Percentiles rank a stretch among this genome's conserved stretches.
Evolutionary conservation across 495 filamentous ascomycete species (phyloP).

Genomic region (Lasiosphaeria ovina): DNA sequence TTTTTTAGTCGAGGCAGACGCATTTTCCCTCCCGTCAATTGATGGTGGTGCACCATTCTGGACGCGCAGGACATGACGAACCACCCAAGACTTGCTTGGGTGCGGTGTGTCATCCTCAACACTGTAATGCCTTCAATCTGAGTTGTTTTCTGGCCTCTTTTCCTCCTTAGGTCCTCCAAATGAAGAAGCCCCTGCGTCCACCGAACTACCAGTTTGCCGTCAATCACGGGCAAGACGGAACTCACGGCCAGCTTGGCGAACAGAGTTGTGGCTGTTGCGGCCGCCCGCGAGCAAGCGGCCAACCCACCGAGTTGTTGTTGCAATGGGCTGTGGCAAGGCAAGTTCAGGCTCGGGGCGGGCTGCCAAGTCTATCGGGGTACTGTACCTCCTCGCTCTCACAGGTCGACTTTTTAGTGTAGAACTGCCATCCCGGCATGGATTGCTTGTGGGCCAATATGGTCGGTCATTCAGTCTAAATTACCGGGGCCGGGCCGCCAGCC

Average conservation of each 20-base stretch:
- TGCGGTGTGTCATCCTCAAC: constrained; percentile 4
- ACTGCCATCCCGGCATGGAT: too few species aligned
- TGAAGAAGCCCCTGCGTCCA: neutral
- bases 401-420: too few species aligned
- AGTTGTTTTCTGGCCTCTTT: neutral
- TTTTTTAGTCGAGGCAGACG: constrained; percentile 14
- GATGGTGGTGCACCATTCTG: neutral
- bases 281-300: neutral
- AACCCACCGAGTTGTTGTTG: neutral
- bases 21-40: constrained; percentile 5
- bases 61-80: constrained; percentile 14
- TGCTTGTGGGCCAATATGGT: neutral
- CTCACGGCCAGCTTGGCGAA: neutral
- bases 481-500: neutral
- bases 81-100: neutral
- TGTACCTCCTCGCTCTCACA: too few species aligned
- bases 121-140: neutral
- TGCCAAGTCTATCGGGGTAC: neutral
- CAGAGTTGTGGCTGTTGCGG: neutral
- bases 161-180: too few species aligned
- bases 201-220: neutral
- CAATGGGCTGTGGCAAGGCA: neutral
- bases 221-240: neutral
- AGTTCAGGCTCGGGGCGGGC: neutral
- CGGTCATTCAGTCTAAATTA: neutral